Evolutionary conservation across 148 eudicot species (phyloP), one percentile per base, ranked within the genome.

Genomic region (Chenopodium berlandieri): DNA sequence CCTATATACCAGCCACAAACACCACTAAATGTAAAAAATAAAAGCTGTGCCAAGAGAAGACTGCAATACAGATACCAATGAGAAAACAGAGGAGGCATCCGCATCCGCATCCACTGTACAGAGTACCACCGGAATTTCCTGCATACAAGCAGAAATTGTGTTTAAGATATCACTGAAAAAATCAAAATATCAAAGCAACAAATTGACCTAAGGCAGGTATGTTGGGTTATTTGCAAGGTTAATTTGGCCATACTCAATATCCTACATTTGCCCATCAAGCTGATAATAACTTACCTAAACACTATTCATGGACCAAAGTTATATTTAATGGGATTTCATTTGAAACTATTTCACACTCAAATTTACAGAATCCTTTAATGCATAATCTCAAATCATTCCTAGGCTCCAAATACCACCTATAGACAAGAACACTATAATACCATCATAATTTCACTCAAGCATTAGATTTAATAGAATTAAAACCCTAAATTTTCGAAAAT

Each of bases 51-150:
- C 75, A 73, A 84, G 48, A 89, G 78, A 75, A 93, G 80, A 83
- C 83, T 87, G 88, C 85, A 85, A 78, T 62, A 87, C 40, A 93
- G 86, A 79, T 58, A 82, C 79, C 86, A 80, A 82, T 37, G 82
- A 82, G 30, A 72, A 69, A 79, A 77, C 83, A 83, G 71, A 76
- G 86, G 83, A 87, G 76, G 89, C 93, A 91, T 91, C 86, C 85
- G 89, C 93, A 91, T 91, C 86, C 85, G 81, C 90, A 76, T 82
- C 82, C 75, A 30, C 84, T 66, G 71, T 8, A 17, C 48, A 63
- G 75, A 65, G 44, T 62, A 73, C 37, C 50, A 58, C 58, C 47
- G 31, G 32, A 66, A 37, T 77, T 22, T 30, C 82, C 87, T 85
- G 79, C 82, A 82, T 65, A 74, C 20, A 74, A 65, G 48, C 23